These are phyloP conservation scores for Sugiyamaella valdiviana DNA, from an alignment of 805 yeast genomes.

Conservation along the genomic window DNA sequence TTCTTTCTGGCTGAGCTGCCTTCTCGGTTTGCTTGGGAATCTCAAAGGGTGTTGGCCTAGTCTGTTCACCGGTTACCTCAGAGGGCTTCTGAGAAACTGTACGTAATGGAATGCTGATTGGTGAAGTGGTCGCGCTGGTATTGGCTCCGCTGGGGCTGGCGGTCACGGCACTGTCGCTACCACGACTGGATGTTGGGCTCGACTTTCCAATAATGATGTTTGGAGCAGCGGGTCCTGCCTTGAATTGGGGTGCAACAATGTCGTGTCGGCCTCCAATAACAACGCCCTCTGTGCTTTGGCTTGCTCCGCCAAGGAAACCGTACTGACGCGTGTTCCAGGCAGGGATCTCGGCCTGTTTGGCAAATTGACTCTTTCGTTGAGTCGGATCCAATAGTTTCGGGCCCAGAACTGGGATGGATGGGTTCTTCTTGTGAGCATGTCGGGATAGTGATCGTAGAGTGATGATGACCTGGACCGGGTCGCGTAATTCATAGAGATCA, in stretches of 20 bases:
- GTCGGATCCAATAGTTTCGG: slow-evolving; percentile 46
- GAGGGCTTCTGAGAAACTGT: background rate
- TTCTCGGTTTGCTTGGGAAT: too few species aligned
- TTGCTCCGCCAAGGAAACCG: slow-evolving; percentile 55
- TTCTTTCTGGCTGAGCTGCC: too few species aligned
- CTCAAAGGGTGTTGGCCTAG: too few species aligned
- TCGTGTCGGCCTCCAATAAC: slow-evolving; percentile 50
- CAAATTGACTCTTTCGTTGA: slow-evolving; percentile 24
- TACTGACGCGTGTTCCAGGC: slow-evolving; percentile 57
- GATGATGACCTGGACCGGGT: slow-evolving; percentile 74
- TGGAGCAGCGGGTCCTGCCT: slow-evolving; percentile 16
- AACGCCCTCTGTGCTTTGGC: slow-evolving; percentile 42
- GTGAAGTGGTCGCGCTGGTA: background rate
- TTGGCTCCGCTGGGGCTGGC: background rate
- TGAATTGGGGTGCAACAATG: slow-evolving; percentile 27
- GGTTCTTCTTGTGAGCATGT: slow-evolving; percentile 51
- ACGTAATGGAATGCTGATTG: background rate
- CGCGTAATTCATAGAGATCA: slow-evolving; percentile 66
- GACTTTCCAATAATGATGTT: slow-evolving; percentile 13
- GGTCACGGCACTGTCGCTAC: slow-evolving; percentile 1
- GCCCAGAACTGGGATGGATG: slow-evolving; percentile 48
- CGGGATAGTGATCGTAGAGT: slow-evolving; percentile 70
- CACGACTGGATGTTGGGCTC: slow-evolving; percentile 5
- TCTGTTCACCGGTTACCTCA: too few species aligned
- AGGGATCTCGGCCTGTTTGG: slow-evolving; percentile 43